These are phyloP conservation scores for Pyrenophora graminea DNA, from an alignment of 2,329 filamentous ascomycete genomes.

Conservation along the genomic window DNA sequence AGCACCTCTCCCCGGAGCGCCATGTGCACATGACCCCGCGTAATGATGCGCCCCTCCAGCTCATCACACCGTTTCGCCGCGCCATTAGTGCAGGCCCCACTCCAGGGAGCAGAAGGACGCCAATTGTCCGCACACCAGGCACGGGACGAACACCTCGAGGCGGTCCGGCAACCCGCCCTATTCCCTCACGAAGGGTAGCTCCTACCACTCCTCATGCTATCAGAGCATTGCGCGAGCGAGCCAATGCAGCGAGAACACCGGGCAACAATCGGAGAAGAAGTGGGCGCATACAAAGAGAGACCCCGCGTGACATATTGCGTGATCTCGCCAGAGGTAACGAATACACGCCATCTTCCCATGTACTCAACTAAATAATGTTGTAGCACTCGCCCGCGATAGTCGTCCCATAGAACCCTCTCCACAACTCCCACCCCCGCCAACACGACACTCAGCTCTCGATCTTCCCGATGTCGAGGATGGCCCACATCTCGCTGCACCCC, in stretches of 20 bases:
- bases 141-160: constrained; percentile 43
- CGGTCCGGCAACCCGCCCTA: constrained; percentile 38
- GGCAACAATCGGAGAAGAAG: constrained; percentile 55
- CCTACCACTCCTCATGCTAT: constrained; percentile 62
- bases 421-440: constrained; percentile 34
- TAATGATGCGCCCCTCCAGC: constrained; percentile 18
- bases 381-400: constrained; percentile 57
- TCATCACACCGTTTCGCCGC: constrained; percentile 43
- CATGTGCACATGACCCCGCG: constrained; percentile 34
- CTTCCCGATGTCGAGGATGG: constrained; percentile 54
- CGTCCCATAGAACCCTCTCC: constrained; percentile 55
- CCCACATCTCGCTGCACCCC: constrained; percentile 48
- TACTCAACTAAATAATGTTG: constrained; percentile 8
- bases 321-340: constrained; percentile 57
- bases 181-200: constrained; percentile 43
- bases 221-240: constrained; percentile 58
- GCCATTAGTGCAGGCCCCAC: constrained; percentile 42
- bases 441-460: constrained; percentile 45
- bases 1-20: constrained; percentile 38
- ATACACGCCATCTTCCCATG: background rate
- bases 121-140: constrained; percentile 41
- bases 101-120: constrained; percentile 39
- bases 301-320: constrained; percentile 59
- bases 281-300: constrained; percentile 57
- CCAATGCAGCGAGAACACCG: constrained; percentile 55